phyloP scores from a whole-genome alignment of 495 filamentous ascomycete genomes.

The Podospora didyma region DNA sequence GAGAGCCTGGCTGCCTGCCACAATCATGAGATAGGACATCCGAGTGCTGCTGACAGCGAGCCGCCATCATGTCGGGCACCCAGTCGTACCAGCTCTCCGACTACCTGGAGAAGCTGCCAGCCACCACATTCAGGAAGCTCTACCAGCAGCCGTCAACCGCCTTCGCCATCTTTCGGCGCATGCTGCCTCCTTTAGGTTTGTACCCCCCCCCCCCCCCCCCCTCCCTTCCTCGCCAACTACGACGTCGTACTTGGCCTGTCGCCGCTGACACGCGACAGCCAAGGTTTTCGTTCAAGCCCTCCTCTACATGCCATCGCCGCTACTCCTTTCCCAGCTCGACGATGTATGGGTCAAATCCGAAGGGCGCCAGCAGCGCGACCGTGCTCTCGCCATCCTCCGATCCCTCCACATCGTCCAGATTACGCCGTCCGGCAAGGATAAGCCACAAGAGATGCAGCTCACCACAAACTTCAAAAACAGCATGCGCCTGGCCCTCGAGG shows the following conservation, averaged over 20 bases:
- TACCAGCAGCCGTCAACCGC: constrained; percentile 96
- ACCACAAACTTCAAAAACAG: constrained; percentile 72
- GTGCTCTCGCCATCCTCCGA: constrained; percentile 74
- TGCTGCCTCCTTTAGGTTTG: constrained; percentile 87
- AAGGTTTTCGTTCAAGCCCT: constrained; percentile 94
- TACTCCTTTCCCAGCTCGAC: constrained; percentile 73
- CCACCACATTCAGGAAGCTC: constrained; percentile 79
- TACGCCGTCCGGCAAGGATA: constrained; percentile 51
- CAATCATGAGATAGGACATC: constrained; percentile 3
- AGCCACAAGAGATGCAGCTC: constrained; percentile 62
- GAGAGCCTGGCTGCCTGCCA: too few species aligned
- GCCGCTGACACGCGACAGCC: constrained; percentile 46
- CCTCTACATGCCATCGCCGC: constrained; percentile 76
- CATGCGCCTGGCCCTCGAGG: constrained; percentile 78
- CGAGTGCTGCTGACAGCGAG: constrained; percentile 1
- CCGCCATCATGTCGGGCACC: constrained; percentile 26
- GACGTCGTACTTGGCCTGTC: background rate
- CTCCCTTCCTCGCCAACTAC: background rate
- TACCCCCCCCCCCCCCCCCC: background rate
- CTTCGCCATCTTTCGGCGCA: constrained; percentile 93
- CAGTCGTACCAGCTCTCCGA: constrained; percentile 57
- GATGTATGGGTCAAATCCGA: constrained; percentile 70
- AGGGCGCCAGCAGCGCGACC: constrained; percentile 71
- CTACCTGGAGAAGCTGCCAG: constrained; percentile 85
- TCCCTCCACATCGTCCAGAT: constrained; percentile 75